Conservation (phyloP, 1,284 basidiomycete genomes). For the Sporisorium scitamineum region DNA sequence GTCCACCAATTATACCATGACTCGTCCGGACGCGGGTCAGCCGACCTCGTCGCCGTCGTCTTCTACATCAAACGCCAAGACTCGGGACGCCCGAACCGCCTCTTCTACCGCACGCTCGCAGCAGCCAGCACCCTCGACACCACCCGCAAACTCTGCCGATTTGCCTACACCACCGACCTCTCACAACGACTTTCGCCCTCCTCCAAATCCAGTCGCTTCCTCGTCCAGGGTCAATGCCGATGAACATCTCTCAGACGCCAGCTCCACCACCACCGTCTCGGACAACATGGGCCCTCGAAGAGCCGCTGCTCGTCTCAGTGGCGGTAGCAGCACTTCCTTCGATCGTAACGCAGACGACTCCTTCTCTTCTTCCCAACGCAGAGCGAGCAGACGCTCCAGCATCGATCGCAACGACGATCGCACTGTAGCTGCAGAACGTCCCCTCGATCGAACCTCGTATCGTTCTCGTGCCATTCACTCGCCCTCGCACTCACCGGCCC, state of each 20-base stretch:
- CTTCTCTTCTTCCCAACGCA: slow-evolving; percentile 38
- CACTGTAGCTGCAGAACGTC: slow-evolving; percentile 37
- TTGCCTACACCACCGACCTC: slow-evolving; percentile 58
- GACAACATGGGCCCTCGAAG: slow-evolving; percentile 44
- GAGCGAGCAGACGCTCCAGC: slow-evolving; percentile 43
- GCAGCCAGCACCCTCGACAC: slow-evolving; percentile 26
- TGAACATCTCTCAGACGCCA: slow-evolving; percentile 31
- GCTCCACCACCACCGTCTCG: slow-evolving; percentile 45
- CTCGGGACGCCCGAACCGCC: background rate
- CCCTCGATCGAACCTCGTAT: slow-evolving; percentile 28
- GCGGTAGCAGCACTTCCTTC: slow-evolving; percentile 43
- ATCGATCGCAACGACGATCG: slow-evolving; percentile 46
- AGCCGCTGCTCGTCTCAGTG: slow-evolving; percentile 43
- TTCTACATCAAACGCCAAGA: background rate
- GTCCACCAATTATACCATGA: slow-evolving; percentile 11
- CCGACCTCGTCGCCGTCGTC: slow-evolving; percentile 7
- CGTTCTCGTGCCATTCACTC: slow-evolving; percentile 41
- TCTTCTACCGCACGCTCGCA: slow-evolving; percentile 7
- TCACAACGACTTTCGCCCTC: slow-evolving; percentile 50
- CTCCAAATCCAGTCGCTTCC: slow-evolving; percentile 36
- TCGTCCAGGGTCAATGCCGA: slow-evolving; percentile 29
- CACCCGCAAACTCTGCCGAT: slow-evolving; percentile 17
- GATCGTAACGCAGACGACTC: slow-evolving; percentile 31
- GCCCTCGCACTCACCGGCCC: slow-evolving; percentile 25
- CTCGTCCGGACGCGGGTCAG: slow-evolving; percentile 10